These are phyloP conservation scores for Paramecium sonneborni DNA, from an alignment of 73 alveolate species.

Conservation along the genomic window DNA sequence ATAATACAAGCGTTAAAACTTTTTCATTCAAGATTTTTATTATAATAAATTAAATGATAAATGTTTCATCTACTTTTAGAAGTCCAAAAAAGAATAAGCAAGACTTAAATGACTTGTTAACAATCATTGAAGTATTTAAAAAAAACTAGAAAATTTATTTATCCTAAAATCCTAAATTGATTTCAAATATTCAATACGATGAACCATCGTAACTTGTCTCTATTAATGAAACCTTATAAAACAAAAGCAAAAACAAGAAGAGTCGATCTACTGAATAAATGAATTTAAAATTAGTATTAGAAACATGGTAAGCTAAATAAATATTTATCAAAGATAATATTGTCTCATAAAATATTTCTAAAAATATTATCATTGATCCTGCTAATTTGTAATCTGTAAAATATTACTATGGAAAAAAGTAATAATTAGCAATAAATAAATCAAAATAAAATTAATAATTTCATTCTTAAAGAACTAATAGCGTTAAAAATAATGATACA, in stretches of 20 bases:
- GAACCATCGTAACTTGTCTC: conserved; percentile 4
- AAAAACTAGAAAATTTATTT: conserved; percentile 8
- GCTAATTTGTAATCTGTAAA: background rate
- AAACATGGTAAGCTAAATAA: conserved; percentile 34
- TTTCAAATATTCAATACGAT: conserved; percentile 20
- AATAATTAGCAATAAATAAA: background rate
- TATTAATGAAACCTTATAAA: background rate
- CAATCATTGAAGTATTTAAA: conserved; percentile 3
- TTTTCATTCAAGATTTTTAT: background rate
- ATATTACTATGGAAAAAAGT: background rate
- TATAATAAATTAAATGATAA: background rate
- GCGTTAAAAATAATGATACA: background rate
- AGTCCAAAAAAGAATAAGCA: conserved; percentile 2
- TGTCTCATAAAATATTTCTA: conserved; percentile 31
- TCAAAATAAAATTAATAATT: background rate
- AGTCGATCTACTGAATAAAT: background rate
- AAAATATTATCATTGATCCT: conserved; percentile 3
- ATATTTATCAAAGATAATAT: conserved; percentile 5
- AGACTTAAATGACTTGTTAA: background rate
- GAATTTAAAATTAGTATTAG: background rate
- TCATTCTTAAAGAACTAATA: background rate
- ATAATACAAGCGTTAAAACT: background rate
- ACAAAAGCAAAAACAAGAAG: background rate
- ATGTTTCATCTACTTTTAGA: conserved; percentile 34
- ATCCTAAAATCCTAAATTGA: background rate